Evolutionary conservation across 108 stramenopile species (phyloP).

Genomic region (Nitzschia sp.): DNA sequence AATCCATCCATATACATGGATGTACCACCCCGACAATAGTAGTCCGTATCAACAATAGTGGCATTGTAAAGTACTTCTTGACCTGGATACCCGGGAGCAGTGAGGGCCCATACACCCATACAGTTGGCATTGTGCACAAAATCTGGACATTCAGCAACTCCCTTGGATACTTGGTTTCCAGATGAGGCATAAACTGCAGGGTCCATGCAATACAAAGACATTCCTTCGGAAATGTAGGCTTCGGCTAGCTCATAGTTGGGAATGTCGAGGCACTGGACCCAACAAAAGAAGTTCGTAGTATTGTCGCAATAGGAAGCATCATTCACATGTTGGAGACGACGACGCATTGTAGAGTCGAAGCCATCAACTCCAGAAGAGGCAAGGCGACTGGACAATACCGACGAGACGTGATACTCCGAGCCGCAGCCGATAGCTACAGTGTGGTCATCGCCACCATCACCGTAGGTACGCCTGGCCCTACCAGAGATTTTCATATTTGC

Average conservation of each 20-base stretch:
- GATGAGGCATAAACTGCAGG: conserved; percentile 46
- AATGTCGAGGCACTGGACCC: conserved; percentile 74
- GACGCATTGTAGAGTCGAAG: conserved; percentile 21
- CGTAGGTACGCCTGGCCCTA: background rate
- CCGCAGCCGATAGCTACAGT: conserved; percentile 51
- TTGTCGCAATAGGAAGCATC: conserved; percentile 69
- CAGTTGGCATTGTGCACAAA: conserved; percentile 58
- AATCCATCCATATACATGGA: conserved; percentile 90
- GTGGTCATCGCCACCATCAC: background rate
- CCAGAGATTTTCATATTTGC: conserved; percentile 13
- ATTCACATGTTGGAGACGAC: conserved; percentile 53
- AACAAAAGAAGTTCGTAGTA: conserved; percentile 78
- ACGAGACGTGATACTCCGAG: background rate
- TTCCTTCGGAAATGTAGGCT: conserved; percentile 51
- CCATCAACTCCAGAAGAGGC: background rate
- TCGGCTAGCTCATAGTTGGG: conserved; percentile 52
- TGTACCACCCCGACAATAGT: conserved; percentile 74
- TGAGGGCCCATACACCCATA: conserved; percentile 61
- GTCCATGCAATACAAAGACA: conserved; percentile 77
- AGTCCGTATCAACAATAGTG: conserved; percentile 8
- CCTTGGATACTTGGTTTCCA: conserved; percentile 44
- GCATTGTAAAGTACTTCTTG: conserved; percentile 6
- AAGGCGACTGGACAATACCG: background rate
- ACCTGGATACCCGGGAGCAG: conserved; percentile 28
- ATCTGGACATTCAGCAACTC: conserved; percentile 48